Base-by-base conservation (phyloP, 495 filamentous ascomycete genomes). In the Pseudevernia furfuracea region DNA sequence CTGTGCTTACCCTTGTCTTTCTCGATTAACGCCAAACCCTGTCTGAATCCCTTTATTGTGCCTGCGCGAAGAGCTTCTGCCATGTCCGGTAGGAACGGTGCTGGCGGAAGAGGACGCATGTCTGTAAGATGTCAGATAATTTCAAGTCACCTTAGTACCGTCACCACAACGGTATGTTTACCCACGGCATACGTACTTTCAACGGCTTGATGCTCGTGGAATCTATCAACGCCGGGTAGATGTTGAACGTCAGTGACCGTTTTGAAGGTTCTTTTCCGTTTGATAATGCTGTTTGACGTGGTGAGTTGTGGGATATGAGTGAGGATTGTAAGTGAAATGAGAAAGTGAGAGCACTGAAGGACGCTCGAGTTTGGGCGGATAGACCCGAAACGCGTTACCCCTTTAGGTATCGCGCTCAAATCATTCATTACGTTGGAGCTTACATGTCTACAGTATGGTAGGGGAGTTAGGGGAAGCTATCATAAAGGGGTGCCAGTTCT, bases 91-190 rank as follows among this genome's bases (percentile, higher is more conserved):
- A 55, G 12, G 17, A 8, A n/a, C 4, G 21, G 21, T 9, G 56
- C 48, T 36, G 55, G 55, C 46, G 48, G 48, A 44, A 57, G 37
- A 32, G 61, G 58, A 60, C 39, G 38, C 58, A 44, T 60, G 10
- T 39, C 39, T 41, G 58, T 19, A 25, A 30, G 32, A n/a, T 30
- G 37, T 63, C 52, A 55, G 49, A 25, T 21, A 1, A 1, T 11
- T 44, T 32, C 10, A n/a, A 8, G 7, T 56, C 37, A 55, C 52
- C 52, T 55, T 17, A 34, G 9, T 1, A 55, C 52, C 5, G 5
- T 55, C 17, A 36, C 30, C 17, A 6, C 19, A n/a, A 28, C 6
- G 30, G 30, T 34, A 0, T 55, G 30, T 55, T 55, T 55, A 34
- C 21, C 52, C 15, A 21, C 7, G 28, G 17, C 21, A 55, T 34